Percentiles rank a stretch among this genome's conserved stretches.
These are phyloP conservation scores for Wickerhamomyces ciferrii DNA, from an alignment of 805 yeast species.

Conservation along the genomic window DNA sequence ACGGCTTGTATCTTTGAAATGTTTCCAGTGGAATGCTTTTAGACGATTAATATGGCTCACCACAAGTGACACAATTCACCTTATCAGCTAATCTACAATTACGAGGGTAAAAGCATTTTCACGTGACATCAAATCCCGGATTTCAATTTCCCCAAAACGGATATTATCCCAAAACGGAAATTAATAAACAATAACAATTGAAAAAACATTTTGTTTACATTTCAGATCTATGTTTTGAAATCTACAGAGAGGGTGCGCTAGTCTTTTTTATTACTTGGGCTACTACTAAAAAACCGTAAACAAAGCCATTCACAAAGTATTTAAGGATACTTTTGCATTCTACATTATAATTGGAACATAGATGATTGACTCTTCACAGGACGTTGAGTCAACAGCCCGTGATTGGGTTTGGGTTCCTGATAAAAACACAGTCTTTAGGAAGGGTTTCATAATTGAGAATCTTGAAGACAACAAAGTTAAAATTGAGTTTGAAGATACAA, in stretches of 20 bases:
- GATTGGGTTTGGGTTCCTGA: constrained; percentile 80
- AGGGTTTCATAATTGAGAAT: constrained; percentile 53
- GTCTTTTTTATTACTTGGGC: too few species aligned
- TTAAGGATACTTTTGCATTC: too few species aligned
- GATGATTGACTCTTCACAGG: background rate
- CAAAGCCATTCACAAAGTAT: too few species aligned
- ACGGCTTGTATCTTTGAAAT: too few species aligned
- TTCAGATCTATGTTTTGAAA: background rate
- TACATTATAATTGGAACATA: background rate
- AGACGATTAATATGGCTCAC: background rate
- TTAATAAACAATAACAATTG: background rate
- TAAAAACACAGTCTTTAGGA: constrained; percentile 46
- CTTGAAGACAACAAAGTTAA: constrained; percentile 28
- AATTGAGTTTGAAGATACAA: constrained; percentile 34
- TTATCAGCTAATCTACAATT: background rate
- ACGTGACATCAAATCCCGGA: background rate
- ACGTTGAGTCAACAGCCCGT: constrained; percentile 6
- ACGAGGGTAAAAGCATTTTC: background rate
- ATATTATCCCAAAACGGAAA: background rate
- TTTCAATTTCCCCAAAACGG: background rate
- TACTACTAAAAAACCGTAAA: too few species aligned
- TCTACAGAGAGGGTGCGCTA: background rate
- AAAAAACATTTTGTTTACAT: background rate
- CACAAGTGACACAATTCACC: background rate
- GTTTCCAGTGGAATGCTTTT: too few species aligned